Base-by-base conservation (phyloP, 1,284 basidiomycete genomes). In the Leccinum variabile region DNA sequence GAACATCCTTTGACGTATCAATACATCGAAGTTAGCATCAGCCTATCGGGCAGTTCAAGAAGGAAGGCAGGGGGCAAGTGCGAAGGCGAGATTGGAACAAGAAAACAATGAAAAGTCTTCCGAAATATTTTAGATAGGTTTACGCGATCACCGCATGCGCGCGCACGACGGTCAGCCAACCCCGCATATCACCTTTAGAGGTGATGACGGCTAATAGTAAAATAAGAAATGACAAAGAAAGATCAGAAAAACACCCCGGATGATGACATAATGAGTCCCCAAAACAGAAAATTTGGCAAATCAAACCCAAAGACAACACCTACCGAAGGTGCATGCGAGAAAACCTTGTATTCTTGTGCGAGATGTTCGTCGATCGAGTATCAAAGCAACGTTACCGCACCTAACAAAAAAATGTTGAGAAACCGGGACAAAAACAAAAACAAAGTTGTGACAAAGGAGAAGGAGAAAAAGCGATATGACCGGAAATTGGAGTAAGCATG, bases 381-480 rank as follows among this genome's bases (percentile, higher is more conserved):
- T 95, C 22, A 92, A 94, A 35, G 95, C 95, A 39, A 97, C 92
- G 74, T 97, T 97, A 16, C 95, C 95, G 72, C 95, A 97, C 67
- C 94, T 94, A 4, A 28, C 18, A 28, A 70, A 71, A 50, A 71
- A 59, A 25, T 53, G 39, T 56, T 67, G 67, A 56, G 56, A 59
- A 54, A 46, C 3, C 10, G 11, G 13, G 18, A 49, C 18, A 49
- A 22, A 22, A 52, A 52, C 28, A 30, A 28, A n/a, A 52, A 10
- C 50, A 52, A 28, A 52, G 50, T 30, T 28, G 50, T 52, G 50
- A 52, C 50, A 52, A 25, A 52, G 5, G 28, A 30, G 50, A 49
- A 49, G 46, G 56, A 55, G 65, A 49, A 32, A 59, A 56, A 64
- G 32, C 30, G 56, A 33, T 56, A 64, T 49, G 59, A 55, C 60